Evolutionary conservation across 2,329 filamentous ascomycete genomes (phyloP), one percentile per base, ranked within the genome.

Genomic region (Hypomyces perniciosus): DNA sequence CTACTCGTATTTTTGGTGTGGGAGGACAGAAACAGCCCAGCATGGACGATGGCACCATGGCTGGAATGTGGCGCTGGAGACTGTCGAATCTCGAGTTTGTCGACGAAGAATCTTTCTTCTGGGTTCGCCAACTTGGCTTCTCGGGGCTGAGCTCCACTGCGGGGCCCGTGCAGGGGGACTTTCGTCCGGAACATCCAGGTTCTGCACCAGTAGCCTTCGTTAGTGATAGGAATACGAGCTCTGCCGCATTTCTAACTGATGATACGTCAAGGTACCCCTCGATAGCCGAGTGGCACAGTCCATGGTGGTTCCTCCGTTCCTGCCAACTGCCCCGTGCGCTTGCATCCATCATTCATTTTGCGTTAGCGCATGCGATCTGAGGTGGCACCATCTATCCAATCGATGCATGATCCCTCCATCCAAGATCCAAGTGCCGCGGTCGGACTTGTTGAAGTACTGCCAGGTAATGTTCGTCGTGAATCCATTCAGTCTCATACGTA

Each of bases 331-430:
- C 12, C 33, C 33, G 8, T 35, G 33, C 33, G 12, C 39, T n/a
- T n/a, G 47, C 13, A 40, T 46, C 48, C 49, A 41, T 27, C 45
- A 20, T 20, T 20, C 20, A 20, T 44, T 40, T 46, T 51, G 38
- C 39, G 44, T 42, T 51, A 46, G 49, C 39, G 49, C 44, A 9
- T 42, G 44, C 49, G 49, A 51, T 51, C 49, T 46, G 49, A 38
- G 49, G 12, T 28, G 20, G 27, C 44, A 46, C 44, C 44, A 43
- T 34, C 26, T 43, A 33, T 38, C 48, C 20, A 38, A 40, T 43
- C 37, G 46, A 48, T 48, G 30, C 26, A 28, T 42, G 28, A 42
- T 47, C 29, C 29, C 20, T 20, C 20, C 20, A 20, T 20, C 20
- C 20, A 20, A 20, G 20, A 26, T 31, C 20, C 30, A 34, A 44